Evolutionary conservation across 1,284 basidiomycete species (phyloP).

Genomic region (Amylostereum chailletii): DNA sequence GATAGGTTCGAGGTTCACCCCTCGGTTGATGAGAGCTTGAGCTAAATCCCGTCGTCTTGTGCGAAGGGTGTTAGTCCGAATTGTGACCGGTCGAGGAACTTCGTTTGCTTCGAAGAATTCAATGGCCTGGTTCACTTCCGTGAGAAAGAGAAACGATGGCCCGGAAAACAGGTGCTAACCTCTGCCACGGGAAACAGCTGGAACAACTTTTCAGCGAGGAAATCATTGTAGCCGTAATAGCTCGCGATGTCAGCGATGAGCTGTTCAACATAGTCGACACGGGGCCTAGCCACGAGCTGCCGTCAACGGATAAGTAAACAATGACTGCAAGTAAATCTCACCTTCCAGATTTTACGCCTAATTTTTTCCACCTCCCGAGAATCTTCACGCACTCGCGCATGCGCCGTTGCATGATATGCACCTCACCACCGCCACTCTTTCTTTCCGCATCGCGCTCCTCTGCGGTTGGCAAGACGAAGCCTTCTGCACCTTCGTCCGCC

Average conservation of each 20-base stretch:
- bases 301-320: constrained; percentile 1
- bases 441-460: constrained; percentile 80
- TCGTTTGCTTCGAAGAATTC: constrained; percentile 99
- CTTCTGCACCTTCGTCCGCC: constrained; percentile 48
- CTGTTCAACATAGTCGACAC: constrained; percentile 88
- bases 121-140: constrained; percentile 55
- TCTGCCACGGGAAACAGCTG: constrained; percentile 90
- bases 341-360: constrained; percentile 60
- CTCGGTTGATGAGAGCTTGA: constrained; percentile 90
- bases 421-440: constrained; percentile 62
- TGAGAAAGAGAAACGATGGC: too few relatives aligned
- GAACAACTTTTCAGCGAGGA: constrained; percentile 91
- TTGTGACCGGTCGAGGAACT: constrained; percentile 92
- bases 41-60: constrained; percentile 92
- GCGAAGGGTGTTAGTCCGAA: constrained; percentile 94
- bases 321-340: constrained; percentile 25
- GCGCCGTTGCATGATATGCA: constrained; percentile 79
- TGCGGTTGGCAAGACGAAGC: constrained; percentile 71
- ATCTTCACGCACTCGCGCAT: constrained; percentile 86
- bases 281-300: constrained; percentile 41
- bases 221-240: constrained; percentile 98
- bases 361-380: constrained; percentile 65
- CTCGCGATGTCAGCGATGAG: constrained; percentile 82
- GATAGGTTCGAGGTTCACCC: constrained; percentile 95
- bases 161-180: constrained; percentile 33